Conservation (phyloP, 192 early-diverging fungal species). For the Anaeromyces robustus region DNA sequence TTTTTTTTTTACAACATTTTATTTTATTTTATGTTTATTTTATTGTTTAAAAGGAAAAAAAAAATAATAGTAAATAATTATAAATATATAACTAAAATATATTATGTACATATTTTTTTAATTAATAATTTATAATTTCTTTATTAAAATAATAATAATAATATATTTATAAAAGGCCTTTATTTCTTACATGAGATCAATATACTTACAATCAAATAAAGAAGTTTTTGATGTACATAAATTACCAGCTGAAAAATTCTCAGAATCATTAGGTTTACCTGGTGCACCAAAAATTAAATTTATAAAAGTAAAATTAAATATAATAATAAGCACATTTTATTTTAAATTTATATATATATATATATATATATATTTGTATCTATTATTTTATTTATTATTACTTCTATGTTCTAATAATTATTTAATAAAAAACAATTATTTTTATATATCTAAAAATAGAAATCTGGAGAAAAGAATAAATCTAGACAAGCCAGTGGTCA, state of each 20-base stretch:
- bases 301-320: conserved; percentile 26
- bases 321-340: conserved; percentile 1
- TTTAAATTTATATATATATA: conserved; percentile 1
- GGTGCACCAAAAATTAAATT: conserved; percentile 93
- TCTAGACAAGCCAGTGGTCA: conserved; percentile 23
- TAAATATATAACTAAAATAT: no score
- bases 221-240: conserved; percentile 70
- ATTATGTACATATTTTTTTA: no score
- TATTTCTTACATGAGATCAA: conserved; percentile 84
- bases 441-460: conserved; percentile 9
- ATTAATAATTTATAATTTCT: background rate
- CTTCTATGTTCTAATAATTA: no score
- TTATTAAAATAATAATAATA: background rate
- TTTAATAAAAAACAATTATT: background rate
- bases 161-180: conserved; percentile 45
- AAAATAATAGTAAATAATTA: no score
- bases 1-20: no score
- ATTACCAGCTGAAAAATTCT: conserved; percentile 75
- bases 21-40: no score
- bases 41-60: no score
- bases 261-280: conserved; percentile 78
- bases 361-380: no score
- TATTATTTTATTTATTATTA: no score
- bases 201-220: conserved; percentile 86
- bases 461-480: conserved; percentile 50